Base-by-base conservation (phyloP, 2,329 filamentous ascomycete species). In the Phoma sp. region DNA sequence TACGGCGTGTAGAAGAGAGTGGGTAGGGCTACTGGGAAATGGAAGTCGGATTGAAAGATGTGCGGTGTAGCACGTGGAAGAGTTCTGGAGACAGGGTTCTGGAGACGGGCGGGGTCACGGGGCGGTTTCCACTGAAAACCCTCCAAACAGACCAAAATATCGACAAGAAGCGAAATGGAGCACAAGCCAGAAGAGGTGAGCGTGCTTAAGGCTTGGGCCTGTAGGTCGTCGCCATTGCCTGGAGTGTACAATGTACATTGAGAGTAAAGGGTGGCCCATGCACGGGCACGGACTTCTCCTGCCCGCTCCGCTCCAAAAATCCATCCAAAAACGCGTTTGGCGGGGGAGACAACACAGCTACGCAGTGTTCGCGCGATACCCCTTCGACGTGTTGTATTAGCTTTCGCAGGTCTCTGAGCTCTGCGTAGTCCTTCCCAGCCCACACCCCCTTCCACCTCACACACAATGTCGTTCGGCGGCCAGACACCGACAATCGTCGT, bases 401-500 rank as follows among this genome's bases (percentile, higher is more conserved):
- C 38, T 40, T 41, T 46, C 37, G 40, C 46, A 50, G n/a, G 47
- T 49, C 47, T 13, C 23, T n/a, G 43, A 51, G 64, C 72, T 72
- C 51, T 71, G 68, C 69, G 63, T 67, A 47, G 57, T 58, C 7
- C 59, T 58, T n/a, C 38, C 60, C 13, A 47, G 67, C 27, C 24
- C 40, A 43, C 39, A 52, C 32, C 45, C 29, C 37, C 47, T 53
- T 53, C 47, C n/a, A 43, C 40, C 44, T 18, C 54, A 41, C 36
- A 70, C 70, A 82, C 58, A 66, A 96, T 97, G 93, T 96, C 93
- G 76, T 97, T 97, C 82, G 91, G 91, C 81, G 93, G 93, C 76
- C 93, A 97, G 80, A 95, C 93, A 75, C 93, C 93, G 77, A 97
- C 93, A 69, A 97, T 97, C 77, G 91, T 98, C 79, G 93, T 98